These are phyloP conservation scores for Apophysomyces trapeziformis DNA, from an alignment of 371 early-diverging fungal species.

Conservation along the genomic window DNA sequence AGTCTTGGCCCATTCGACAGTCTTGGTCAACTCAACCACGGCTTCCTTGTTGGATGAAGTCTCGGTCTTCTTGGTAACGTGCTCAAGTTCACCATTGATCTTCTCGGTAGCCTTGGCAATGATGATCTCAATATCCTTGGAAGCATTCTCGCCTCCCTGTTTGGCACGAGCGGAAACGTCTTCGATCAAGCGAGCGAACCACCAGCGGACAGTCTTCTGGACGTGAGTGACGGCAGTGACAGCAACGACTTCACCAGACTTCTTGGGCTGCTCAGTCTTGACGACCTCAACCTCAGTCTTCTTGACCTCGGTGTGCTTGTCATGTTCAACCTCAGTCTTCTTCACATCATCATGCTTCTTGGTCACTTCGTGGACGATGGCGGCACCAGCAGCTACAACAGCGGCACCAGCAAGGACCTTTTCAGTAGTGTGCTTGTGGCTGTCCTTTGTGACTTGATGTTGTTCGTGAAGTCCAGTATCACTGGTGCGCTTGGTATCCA, in stretches of 20 bases:
- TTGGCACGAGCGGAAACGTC: slow-evolving; percentile 38
- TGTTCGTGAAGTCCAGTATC: background rate
- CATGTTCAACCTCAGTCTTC: background rate
- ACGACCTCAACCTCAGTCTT: background rate
- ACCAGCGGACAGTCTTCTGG: slow-evolving; percentile 32
- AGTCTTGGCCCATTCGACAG: too few relatives aligned
- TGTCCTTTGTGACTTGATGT: slow-evolving; percentile 13
- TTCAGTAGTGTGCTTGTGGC: slow-evolving; percentile 4
- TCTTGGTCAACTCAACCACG: too few relatives aligned
- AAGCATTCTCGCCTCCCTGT: slow-evolving; percentile 33
- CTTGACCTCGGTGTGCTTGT: background rate
- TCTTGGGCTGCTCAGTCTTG: background rate
- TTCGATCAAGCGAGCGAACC: slow-evolving; percentile 33
- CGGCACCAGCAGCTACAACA: slow-evolving; percentile 8
- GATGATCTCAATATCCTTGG: slow-evolving; percentile 36
- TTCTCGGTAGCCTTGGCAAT: slow-evolving; percentile 27
- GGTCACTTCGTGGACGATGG: background rate
- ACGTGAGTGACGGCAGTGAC: slow-evolving; percentile 22
- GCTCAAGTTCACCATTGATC: slow-evolving; percentile 12
- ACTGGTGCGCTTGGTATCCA: background rate
- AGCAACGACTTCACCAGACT: background rate
- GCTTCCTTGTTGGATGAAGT: too few relatives aligned
- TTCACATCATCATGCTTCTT: slow-evolving; percentile 9
- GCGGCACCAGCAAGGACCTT: slow-evolving; percentile 2
- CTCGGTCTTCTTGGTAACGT: background rate